These are phyloP conservation scores for Paradendryphiella salina DNA, from an alignment of 2,329 filamentous ascomycete species.

Conservation along the genomic window DNA sequence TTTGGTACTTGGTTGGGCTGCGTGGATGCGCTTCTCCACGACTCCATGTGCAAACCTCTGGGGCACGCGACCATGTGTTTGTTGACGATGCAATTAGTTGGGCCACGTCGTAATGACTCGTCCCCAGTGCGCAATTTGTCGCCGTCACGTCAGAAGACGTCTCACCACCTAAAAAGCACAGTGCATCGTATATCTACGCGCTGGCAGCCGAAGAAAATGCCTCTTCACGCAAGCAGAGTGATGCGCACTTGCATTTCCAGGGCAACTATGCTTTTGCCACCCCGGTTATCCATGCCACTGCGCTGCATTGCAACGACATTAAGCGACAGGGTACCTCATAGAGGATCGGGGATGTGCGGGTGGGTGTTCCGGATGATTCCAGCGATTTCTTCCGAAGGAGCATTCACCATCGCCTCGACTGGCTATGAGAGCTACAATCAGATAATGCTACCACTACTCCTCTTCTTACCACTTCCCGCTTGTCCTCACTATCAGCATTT, in stretches of 20 bases:
- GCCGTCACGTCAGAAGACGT: constrained; percentile 13
- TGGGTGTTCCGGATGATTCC: not conserved
- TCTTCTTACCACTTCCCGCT: not conserved
- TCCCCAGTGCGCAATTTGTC: constrained; percentile 3
- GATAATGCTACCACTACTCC: not conserved
- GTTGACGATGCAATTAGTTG: not conserved
- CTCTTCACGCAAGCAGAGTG: not conserved
- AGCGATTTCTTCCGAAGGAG: not conserved
- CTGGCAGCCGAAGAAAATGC: constrained; percentile 3
- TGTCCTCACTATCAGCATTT: not conserved
- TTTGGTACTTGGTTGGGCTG: no score
- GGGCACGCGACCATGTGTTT: not conserved
- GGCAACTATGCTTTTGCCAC: not conserved
- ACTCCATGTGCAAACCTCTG: not conserved
- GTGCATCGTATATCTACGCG: constrained; percentile 12
- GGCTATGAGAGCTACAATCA: constrained; percentile 8
- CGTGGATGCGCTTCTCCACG: constrained; percentile 9
- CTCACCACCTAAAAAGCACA: constrained; percentile 11
- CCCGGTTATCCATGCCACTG: not conserved
- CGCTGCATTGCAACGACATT: not conserved
- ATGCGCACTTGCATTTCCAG: not conserved
- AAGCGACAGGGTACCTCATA: constrained; percentile 1
- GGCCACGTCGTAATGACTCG: not conserved
- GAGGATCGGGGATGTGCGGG: constrained; percentile 3
- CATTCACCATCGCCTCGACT: not conserved